Conservation (phyloP, 768 basidiomycete species). For the Hydnomerulius pinastri region DNA sequence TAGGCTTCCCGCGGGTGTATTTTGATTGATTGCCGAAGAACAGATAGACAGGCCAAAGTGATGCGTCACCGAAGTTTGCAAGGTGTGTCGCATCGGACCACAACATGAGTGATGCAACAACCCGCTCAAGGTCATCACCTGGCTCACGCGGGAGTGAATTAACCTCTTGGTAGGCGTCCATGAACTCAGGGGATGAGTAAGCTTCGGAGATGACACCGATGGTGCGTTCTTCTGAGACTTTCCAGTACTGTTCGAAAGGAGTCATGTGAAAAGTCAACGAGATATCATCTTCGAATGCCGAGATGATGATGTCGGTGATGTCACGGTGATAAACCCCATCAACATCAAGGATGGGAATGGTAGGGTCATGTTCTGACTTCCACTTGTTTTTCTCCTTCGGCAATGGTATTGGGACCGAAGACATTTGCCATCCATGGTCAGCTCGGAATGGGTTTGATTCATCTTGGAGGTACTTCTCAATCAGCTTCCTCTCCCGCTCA, state of each 20-base stretch:
- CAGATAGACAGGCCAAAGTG: slow-evolving; percentile 13
- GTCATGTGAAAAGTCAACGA: not conserved
- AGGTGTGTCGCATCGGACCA: slow-evolving; percentile 24
- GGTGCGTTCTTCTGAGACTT: not conserved
- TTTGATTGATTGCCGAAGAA: slow-evolving; percentile 12
- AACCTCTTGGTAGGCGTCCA: not conserved
- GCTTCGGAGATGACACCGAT: not conserved
- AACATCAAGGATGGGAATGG: not conserved
- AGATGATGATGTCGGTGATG: not conserved
- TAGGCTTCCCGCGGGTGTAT: slow-evolving; percentile 13
- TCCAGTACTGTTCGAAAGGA: slow-evolving; percentile 1
- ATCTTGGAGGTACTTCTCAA: not conserved
- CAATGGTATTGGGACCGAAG: not conserved
- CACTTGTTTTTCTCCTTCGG: slow-evolving; percentile 1
- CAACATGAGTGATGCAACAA: slow-evolving; percentile 14
- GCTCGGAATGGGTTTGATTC: not conserved
- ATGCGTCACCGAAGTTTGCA: slow-evolving; percentile 8
- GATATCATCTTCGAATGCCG: not conserved
- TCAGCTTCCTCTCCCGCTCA: not conserved
- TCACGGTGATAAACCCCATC: not conserved
- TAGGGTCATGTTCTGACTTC: not conserved
- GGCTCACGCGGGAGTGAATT: slow-evolving; percentile 4
- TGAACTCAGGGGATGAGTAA: not conserved
- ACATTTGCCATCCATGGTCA: slow-evolving; percentile 5
- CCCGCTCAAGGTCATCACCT: slow-evolving; percentile 1